phyloP scores from a whole-genome alignment of 352 stramenopile genomes.

The Phytophthora brassicae region DNA sequence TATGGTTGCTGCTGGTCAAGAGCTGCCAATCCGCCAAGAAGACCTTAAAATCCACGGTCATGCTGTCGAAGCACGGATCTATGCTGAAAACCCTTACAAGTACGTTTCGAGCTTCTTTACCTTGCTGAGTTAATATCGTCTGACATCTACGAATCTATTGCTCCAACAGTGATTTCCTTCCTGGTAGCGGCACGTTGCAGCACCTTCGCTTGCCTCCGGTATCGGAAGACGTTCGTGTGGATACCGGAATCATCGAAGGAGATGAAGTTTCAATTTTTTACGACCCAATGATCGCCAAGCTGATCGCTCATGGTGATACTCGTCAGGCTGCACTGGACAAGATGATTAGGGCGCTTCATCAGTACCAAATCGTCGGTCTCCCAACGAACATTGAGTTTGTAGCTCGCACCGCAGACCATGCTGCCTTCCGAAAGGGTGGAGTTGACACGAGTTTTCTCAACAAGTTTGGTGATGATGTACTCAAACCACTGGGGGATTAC shows the following conservation, averaged over 20 bases:
- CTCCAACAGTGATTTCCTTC: slow-evolving; percentile 84
- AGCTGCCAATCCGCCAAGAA: slow-evolving; percentile 88
- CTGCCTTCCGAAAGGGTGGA: slow-evolving; percentile 86
- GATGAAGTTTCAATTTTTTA: slow-evolving; percentile 93
- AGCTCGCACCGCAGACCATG: slow-evolving; percentile 84
- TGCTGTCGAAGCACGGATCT: slow-evolving; percentile 93
- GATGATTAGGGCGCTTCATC: slow-evolving; percentile 80
- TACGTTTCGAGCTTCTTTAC: slow-evolving; percentile 33
- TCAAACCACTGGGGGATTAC: slow-evolving; percentile 57
- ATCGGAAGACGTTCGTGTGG: slow-evolving; percentile 81
- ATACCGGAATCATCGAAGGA: slow-evolving; percentile 88
- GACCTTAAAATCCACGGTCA: slow-evolving; percentile 89
- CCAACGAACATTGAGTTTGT: slow-evolving; percentile 96
- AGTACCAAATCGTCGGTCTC: slow-evolving; percentile 93
- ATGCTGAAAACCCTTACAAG: slow-evolving; percentile 93
- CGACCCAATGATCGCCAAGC: slow-evolving; percentile 94
- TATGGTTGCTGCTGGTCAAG: slow-evolving; percentile 90
- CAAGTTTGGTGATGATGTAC: slow-evolving; percentile 86
- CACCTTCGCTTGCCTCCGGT: slow-evolving; percentile 76
- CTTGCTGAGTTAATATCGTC: not conserved
- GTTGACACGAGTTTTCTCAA: slow-evolving; percentile 94
- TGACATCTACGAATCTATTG: not conserved
- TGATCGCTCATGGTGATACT: slow-evolving; percentile 90
- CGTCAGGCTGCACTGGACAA: slow-evolving; percentile 82
- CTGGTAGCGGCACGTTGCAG: slow-evolving; percentile 85